These are phyloP conservation scores for Leccinum aurantiacum DNA, from an alignment of 768 basidiomycete genomes.

Conservation along the genomic window DNA sequence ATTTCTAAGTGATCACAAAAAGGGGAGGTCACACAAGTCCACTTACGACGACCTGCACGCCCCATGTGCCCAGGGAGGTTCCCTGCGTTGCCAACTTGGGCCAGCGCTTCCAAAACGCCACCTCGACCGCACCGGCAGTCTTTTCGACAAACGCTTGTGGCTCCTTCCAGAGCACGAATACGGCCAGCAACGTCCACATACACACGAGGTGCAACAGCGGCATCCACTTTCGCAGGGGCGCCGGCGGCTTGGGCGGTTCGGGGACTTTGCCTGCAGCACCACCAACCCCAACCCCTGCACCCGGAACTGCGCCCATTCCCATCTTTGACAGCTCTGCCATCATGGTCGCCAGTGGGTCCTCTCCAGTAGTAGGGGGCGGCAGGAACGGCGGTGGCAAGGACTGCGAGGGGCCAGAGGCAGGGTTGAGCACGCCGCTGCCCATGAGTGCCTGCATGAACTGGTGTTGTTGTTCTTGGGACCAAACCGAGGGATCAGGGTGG, in stretches of 20 bases:
- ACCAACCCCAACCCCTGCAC: background rate
- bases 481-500: conserved; percentile 55
- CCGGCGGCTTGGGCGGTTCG: conserved; percentile 35
- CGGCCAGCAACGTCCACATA: conserved; percentile 63
- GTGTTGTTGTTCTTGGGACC: conserved; percentile 68
- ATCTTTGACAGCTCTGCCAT: conserved; percentile 33
- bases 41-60: conserved; percentile 60
- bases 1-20: background rate
- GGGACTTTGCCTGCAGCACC: conserved; percentile 28
- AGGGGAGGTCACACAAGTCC: background rate
- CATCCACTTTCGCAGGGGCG: conserved; percentile 57
- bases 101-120: conserved; percentile 60
- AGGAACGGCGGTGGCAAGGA: background rate
- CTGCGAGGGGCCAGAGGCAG: conserved; percentile 23
- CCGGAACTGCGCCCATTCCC: conserved; percentile 29
- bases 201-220: conserved; percentile 65
- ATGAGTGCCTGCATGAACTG: conserved; percentile 70
- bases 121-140: conserved; percentile 35
- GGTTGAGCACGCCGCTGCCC: conserved; percentile 32
- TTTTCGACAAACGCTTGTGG: conserved; percentile 48
- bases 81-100: conserved; percentile 47
- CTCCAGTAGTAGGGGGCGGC: conserved; percentile 18
- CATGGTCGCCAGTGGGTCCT: conserved; percentile 50
- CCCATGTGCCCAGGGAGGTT: conserved; percentile 39
- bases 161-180: conserved; percentile 67